A percentile compares a stretch with the other conserved stretches of the same genome.
Evolutionary conservation across 1,139 yeast species (phyloP).

Genomic region (Keqinozyma sinolaborantium): DNA sequence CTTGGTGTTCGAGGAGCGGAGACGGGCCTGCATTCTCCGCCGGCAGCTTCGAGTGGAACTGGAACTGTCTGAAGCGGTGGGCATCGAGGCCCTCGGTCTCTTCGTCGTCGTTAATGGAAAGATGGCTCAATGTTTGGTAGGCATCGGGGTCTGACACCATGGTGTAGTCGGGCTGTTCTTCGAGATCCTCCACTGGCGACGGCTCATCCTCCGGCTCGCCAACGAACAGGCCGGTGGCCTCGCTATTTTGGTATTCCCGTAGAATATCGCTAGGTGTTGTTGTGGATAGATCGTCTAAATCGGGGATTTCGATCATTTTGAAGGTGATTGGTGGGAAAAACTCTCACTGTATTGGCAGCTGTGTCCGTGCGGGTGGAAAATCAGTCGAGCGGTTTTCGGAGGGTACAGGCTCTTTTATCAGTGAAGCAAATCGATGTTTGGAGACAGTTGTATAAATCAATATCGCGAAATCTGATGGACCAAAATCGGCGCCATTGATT

Average conservation of each 20-base stretch:
- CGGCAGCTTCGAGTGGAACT: background rate
- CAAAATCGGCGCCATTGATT: no score
- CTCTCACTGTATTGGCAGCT: background rate
- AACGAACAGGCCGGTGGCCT: conserved; percentile 1
- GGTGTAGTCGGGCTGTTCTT: background rate
- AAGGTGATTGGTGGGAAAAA: background rate
- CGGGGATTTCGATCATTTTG: conserved; percentile 40
- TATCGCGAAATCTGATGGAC: no score
- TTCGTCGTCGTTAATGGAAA: background rate
- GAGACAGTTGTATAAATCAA: no score
- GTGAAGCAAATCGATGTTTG: no score
- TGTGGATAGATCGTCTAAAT: conserved; percentile 20
- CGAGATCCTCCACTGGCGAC: background rate
- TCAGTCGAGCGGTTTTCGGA: background rate
- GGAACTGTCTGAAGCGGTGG: background rate
- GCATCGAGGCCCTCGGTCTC: background rate
- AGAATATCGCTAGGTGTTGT: conserved; percentile 1
- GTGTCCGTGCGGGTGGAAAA: background rate
- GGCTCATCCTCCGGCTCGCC: background rate
- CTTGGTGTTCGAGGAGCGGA: background rate
- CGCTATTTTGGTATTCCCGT: background rate
- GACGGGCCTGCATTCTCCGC: background rate
- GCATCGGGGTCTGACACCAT: background rate
- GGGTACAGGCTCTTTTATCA: no score
- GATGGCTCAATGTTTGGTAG: background rate